phyloP scores from a whole-genome alignment of 2,329 filamentous ascomycete species.

The Zalaria obscura region DNA sequence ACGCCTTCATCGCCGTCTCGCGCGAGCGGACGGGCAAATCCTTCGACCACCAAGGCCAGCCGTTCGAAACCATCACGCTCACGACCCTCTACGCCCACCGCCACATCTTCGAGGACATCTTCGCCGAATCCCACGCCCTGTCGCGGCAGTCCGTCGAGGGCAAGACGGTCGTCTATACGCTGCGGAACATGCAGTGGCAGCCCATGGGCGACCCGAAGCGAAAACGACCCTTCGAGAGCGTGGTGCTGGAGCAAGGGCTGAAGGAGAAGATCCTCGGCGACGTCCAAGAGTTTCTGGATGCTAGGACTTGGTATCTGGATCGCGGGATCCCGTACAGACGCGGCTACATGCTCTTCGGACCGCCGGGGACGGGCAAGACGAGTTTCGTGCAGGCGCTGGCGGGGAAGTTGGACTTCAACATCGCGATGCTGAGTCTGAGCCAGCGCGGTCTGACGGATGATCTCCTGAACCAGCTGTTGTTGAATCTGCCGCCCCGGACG shows the following conservation, averaged over 20 bases:
- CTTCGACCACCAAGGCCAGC: constrained; percentile 67
- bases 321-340: constrained; percentile 87
- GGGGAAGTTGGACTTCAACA: constrained; percentile 81
- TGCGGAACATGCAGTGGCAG: constrained; percentile 72
- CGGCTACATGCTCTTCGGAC: constrained; percentile 79
- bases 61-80: constrained; percentile 86
- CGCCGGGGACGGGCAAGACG: constrained; percentile 83
- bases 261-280: constrained; percentile 70
- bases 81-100: constrained; percentile 85
- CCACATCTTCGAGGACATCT: constrained; percentile 79
- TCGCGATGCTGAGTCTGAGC: constrained; percentile 83
- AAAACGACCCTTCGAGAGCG: constrained; percentile 77
- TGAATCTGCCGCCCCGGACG: constrained; percentile 70
- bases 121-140: constrained; percentile 70
- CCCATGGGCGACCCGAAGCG: constrained; percentile 70
- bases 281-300: constrained; percentile 65
- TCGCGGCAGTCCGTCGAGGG: constrained; percentile 72
- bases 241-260: constrained; percentile 71
- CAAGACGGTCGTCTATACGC: constrained; percentile 84
- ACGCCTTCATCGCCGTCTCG: constrained; percentile 76
- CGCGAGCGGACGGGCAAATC: constrained; percentile 71
- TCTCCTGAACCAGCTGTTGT: constrained; percentile 70
- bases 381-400: constrained; percentile 94
- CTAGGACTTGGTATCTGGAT: constrained; percentile 79
- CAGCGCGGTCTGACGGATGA: constrained; percentile 85